Conservation (phyloP, 116 monocot genomes). For the Papilionanthe hybrid region DNA sequence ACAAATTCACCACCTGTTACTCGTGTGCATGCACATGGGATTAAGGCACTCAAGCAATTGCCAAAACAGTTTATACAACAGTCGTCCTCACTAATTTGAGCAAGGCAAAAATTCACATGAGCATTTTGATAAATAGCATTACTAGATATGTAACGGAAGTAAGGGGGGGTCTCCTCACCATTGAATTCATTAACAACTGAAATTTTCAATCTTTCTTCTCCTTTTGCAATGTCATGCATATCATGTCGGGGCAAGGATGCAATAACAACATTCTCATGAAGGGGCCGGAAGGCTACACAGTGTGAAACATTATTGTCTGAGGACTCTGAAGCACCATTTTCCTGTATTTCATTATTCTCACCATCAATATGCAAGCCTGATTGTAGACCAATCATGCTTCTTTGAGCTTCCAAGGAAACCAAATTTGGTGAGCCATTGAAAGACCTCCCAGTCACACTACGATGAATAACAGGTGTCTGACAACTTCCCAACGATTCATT, state of each 20-base stretch:
- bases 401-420: background rate
- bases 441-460: constrained; percentile 8
- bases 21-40: constrained; percentile 76
- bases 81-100: constrained; percentile 75
- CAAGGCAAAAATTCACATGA: constrained; percentile 73
- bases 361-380: background rate
- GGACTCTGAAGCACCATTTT: constrained; percentile 8
- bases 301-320: constrained; percentile 7
- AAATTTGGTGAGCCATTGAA: background rate
- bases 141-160: constrained; percentile 65
- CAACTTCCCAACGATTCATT: constrained; percentile 5
- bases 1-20: constrained; percentile 85
- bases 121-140: constrained; percentile 70
- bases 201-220: constrained; percentile 70
- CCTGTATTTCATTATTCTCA: constrained; percentile 1
- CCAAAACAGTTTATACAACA: constrained; percentile 82
- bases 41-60: constrained; percentile 58
- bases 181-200: constrained; percentile 64
- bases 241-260: constrained; percentile 48
- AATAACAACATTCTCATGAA: constrained; percentile 36
- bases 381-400: background rate
- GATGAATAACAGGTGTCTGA: background rate
- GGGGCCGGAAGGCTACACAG: constrained; percentile 15
- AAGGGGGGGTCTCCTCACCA: constrained; percentile 46
- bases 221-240: constrained; percentile 68